These are phyloP conservation scores for Cruciata laevipes DNA, from an alignment of 257 asterid genomes.

Conservation along the genomic window DNA sequence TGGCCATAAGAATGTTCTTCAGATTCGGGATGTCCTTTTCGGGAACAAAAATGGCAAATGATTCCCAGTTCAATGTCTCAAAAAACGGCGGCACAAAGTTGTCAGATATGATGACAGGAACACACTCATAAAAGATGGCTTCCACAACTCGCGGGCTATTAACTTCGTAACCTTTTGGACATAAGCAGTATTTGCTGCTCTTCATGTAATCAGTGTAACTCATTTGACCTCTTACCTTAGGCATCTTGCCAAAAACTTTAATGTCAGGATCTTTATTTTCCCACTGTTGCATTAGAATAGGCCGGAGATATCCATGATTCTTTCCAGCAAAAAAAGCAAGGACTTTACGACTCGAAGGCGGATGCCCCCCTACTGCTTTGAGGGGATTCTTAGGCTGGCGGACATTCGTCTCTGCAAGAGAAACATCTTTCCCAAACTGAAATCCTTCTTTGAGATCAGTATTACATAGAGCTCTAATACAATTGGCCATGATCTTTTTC, in stretches of 20 bases:
- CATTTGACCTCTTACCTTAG: conserved; percentile 35
- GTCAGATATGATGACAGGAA: conserved; percentile 92
- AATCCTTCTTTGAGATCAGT: conserved; percentile 70
- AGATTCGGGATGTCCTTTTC: conserved; percentile 75
- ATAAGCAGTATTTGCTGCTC: conserved; percentile 88
- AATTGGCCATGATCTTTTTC: conserved; percentile 46
- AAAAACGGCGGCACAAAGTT: conserved; percentile 80
- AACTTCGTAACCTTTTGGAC: conserved; percentile 80
- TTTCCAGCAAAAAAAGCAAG: conserved; percentile 92
- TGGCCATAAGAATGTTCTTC: conserved; percentile 58
- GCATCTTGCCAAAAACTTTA: conserved; percentile 56
- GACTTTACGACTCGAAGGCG: conserved; percentile 50
- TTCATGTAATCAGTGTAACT: conserved; percentile 74
- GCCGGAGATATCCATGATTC: conserved; percentile 94
- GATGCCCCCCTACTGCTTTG: conserved; percentile 61
- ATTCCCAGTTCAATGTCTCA: conserved; percentile 79
- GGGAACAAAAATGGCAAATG: conserved; percentile 66
- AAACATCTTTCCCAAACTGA: conserved; percentile 65
- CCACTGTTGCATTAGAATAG: conserved; percentile 61
- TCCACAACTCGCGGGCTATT: conserved; percentile 97
- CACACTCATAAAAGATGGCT: conserved; percentile 86
- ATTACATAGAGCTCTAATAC: conserved; percentile 81
- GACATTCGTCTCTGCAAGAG: conserved; percentile 76
- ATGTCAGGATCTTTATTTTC: conserved; percentile 74
- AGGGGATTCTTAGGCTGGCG: conserved; percentile 50